phyloP scores from a whole-genome alignment of 176 grass and related monocot genomes.

The Echinochloa phyllopogon region DNA sequence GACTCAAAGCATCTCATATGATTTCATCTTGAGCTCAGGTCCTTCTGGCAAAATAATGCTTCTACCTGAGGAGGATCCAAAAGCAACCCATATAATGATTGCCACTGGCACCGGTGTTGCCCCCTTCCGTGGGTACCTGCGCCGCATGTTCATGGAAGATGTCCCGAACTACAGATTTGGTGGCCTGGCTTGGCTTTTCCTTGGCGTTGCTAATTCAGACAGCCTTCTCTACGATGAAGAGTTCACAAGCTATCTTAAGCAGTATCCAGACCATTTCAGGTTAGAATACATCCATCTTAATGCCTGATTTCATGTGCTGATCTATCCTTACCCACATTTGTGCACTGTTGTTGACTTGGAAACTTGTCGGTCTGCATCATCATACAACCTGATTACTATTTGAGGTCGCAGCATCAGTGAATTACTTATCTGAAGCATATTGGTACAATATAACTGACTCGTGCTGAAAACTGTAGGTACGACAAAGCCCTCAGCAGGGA shows the following conservation, averaged over 20 bases:
- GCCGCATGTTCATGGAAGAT: slow-evolving; percentile 97
- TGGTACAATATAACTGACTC: background rate
- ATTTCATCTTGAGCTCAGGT: slow-evolving; percentile 53
- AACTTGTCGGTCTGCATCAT: background rate
- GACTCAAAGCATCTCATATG: slow-evolving; percentile 2
- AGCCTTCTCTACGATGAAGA: slow-evolving; percentile 90
- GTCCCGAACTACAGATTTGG: slow-evolving; percentile 80
- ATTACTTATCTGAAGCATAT: background rate
- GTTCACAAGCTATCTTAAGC: slow-evolving; percentile 71
- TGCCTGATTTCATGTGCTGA: background rate
- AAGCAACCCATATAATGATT: slow-evolving; percentile 96
- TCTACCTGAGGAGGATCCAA: slow-evolving; percentile 86
- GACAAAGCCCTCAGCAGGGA: slow-evolving; percentile 90
- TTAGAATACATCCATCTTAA: slow-evolving; percentile 26
- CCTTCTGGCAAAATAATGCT: slow-evolving; percentile 99
- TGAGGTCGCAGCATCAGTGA: background rate
- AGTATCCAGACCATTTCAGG: slow-evolving; percentile 89
- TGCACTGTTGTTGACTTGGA: background rate
- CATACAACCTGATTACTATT: background rate
- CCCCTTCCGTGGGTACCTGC: slow-evolving; percentile 87
- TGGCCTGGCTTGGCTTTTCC: slow-evolving; percentile 94
- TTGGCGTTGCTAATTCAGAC: slow-evolving; percentile 86
- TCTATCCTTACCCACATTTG: background rate
- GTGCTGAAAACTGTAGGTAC: slow-evolving; percentile 54
- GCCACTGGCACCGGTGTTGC: slow-evolving; percentile 92